Conservation (phyloP, 371 early-diverging fungal species). For the Quaeritorhiza haematococci region DNA sequence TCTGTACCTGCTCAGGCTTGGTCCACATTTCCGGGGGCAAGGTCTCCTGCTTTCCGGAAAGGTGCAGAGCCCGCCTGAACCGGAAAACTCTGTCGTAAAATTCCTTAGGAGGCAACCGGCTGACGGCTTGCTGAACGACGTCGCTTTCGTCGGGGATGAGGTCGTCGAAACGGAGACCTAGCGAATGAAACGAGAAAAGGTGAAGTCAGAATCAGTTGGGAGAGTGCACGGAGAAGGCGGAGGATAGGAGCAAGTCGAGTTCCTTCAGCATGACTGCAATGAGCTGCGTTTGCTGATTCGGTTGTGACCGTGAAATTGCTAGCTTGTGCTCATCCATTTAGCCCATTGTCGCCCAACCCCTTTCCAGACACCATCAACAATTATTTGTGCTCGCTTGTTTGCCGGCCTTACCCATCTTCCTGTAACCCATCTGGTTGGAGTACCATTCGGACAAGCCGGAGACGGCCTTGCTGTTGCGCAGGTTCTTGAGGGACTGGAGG, state of each 20-base stretch:
- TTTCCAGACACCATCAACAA: no score
- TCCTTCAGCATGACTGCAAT: background rate
- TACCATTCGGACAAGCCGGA: slow-evolving; percentile 27
- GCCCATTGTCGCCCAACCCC: no score
- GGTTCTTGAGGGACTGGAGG: slow-evolving; percentile 9
- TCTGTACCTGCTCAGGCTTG: slow-evolving; percentile 61
- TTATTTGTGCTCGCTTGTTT: background rate
- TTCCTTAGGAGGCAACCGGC: slow-evolving; percentile 73
- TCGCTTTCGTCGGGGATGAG: slow-evolving; percentile 81
- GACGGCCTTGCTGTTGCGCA: slow-evolving; percentile 17
- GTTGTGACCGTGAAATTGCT: background rate
- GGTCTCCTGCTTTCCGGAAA: slow-evolving; percentile 64
- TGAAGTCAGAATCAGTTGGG: background rate
- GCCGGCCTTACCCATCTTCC: slow-evolving; percentile 30
- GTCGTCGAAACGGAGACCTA: slow-evolving; percentile 90
- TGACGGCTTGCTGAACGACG: slow-evolving; percentile 79
- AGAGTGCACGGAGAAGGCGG: background rate
- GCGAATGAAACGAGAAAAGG: background rate
- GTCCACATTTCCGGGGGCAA: slow-evolving; percentile 69
- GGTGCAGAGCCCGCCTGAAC: slow-evolving; percentile 75
- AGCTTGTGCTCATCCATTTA: no score
- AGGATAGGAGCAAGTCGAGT: background rate
- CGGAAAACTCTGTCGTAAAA: slow-evolving; percentile 59
- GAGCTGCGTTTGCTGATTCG: background rate
- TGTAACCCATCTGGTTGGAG: slow-evolving; percentile 37